These are phyloP conservation scores for Polysphondylium violaceum DNA, from an alignment of 78 protist species.

Conservation along the genomic window DNA sequence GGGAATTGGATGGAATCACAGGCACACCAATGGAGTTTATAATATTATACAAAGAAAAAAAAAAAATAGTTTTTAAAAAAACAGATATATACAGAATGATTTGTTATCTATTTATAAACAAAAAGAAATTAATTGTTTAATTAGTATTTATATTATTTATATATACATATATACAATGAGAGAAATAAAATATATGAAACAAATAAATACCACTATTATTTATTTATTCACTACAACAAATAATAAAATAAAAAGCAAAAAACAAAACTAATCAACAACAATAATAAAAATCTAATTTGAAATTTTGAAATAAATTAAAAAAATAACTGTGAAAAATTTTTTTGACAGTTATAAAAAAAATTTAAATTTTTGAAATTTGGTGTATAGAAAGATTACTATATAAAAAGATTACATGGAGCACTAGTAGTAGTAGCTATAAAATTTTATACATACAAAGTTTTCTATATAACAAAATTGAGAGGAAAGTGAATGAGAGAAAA, in stretches of 20 bases:
- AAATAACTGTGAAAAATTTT: too few species aligned
- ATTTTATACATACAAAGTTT: too few species aligned
- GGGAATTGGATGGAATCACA: background rate
- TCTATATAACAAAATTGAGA: too few species aligned
- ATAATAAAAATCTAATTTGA: background rate
- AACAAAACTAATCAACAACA: background rate
- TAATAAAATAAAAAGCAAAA: background rate
- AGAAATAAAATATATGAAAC: background rate
- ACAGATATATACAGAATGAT: too few species aligned
- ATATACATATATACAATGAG: background rate
- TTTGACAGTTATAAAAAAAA: too few species aligned
- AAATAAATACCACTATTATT: background rate
- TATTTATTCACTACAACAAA: background rate
- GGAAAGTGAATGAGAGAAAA: too few species aligned
- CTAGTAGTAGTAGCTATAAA: too few species aligned
- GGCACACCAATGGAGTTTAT: background rate
- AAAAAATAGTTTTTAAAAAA: constrained; percentile 9
- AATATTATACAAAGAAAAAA: background rate
- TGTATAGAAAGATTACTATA: too few species aligned
- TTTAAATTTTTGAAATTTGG: too few species aligned
- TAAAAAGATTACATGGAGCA: too few species aligned
- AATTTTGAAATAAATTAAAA: background rate
- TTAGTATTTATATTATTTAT: background rate
- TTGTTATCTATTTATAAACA: constrained; percentile 3
- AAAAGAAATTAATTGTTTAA: constrained; percentile 2